These are phyloP conservation scores for Maudiozyma turicensis DNA, from an alignment of 805 yeast species.

Conservation along the genomic window DNA sequence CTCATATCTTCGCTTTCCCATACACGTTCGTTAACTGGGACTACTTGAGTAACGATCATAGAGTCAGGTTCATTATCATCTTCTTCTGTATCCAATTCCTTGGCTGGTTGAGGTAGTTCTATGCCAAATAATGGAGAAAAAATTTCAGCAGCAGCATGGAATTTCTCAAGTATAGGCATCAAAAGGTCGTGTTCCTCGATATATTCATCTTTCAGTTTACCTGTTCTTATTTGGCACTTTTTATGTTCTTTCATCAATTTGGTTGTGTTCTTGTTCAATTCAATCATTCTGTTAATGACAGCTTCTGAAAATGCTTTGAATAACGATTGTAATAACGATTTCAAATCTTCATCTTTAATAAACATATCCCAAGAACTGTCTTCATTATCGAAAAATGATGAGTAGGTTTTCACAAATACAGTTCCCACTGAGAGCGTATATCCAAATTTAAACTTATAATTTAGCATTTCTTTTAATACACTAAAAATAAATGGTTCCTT, in stretches of 20 bases:
- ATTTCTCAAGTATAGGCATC: conserved; percentile 34
- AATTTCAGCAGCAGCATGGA: conserved; percentile 34
- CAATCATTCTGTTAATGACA: conserved; percentile 30
- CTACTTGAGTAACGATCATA: conserved; percentile 18
- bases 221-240: conserved; percentile 56
- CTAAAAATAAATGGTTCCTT: conserved; percentile 34
- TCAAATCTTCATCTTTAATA: conserved; percentile 22
- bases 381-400: conserved; percentile 26
- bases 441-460: conserved; percentile 32
- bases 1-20: conserved; percentile 66
- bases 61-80: conserved; percentile 20
- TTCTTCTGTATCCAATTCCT: conserved; percentile 11
- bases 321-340: conserved; percentile 27
- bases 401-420: conserved; percentile 41
- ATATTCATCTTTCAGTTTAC: conserved; percentile 38
- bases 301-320: conserved; percentile 37
- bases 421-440: conserved; percentile 33
- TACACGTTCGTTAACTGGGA: conserved; percentile 20
- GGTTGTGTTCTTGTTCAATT: conserved; percentile 30
- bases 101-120: conserved; percentile 30
- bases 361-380: conserved; percentile 20
- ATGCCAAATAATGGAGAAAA: conserved; percentile 36
- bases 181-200: conserved; percentile 29
- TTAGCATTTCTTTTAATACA: conserved; percentile 37
- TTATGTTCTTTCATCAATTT: conserved; percentile 34